Percentiles rank a stretch among this genome's conserved stretches.
phyloP scores from a whole-genome alignment of 352 stramenopile species.

The Globisporangium acanthophoron region DNA sequence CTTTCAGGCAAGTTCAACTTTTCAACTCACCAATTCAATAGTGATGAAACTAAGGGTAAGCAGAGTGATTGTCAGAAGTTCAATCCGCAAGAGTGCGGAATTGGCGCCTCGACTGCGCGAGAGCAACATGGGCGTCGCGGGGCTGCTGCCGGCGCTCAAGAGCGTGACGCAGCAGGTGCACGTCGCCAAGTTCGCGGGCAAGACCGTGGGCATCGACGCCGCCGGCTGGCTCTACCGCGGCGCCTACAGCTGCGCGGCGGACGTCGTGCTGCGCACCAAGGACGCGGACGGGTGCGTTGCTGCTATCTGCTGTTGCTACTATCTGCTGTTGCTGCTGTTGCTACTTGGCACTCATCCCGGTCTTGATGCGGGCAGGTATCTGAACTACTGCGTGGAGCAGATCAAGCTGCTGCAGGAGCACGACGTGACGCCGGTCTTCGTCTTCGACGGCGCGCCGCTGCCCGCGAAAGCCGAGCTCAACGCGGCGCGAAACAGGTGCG shows the following conservation, averaged over 20 bases:
- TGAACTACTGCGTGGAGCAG: conserved; percentile 85
- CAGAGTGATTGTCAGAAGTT: conserved; percentile 13
- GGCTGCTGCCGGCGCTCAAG: conserved; percentile 57
- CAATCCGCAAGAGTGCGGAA: conserved; percentile 1
- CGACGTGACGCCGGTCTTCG: conserved; percentile 83
- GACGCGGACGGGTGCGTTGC: conserved; percentile 36
- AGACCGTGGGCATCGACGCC: conserved; percentile 67
- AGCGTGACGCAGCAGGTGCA: conserved; percentile 71
- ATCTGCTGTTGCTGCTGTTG: too few relatives aligned
- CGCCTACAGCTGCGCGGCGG: conserved; percentile 79
- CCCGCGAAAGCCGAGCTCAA: conserved; percentile 83
- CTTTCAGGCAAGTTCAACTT: not conserved
- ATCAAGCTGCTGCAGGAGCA: conserved; percentile 85
- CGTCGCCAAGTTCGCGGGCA: conserved; percentile 71
- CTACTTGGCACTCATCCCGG: too few relatives aligned
- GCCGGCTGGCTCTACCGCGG: conserved; percentile 89
- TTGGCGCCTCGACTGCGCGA: not conserved
- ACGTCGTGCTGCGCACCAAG: conserved; percentile 61
- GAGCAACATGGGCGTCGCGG: conserved; percentile 54
- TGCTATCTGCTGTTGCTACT: too few relatives aligned
- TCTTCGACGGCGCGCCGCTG: conserved; percentile 92
- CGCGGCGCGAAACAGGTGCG: conserved; percentile 34
- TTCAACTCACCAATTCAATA: not conserved
- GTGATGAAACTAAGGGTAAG: not conserved
- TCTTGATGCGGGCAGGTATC: conserved; percentile 31